A percentile compares a stretch with the other conserved stretches of the same genome.
Conservation (phyloP, 371 early-diverging fungal genomes). For the Mucor sp. region DNA sequence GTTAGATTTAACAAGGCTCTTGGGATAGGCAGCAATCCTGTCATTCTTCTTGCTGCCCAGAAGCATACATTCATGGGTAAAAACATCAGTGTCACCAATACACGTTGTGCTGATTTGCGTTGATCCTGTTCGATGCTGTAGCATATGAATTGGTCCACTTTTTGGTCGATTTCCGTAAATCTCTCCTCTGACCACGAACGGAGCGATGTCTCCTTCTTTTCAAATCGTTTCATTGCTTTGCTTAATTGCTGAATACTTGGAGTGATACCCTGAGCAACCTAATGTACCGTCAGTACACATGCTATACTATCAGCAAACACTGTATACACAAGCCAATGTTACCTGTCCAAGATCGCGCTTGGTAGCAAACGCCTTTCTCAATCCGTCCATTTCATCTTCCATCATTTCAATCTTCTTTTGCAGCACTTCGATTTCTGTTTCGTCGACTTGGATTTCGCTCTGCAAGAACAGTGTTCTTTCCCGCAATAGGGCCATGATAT, state of each 20-base stretch:
- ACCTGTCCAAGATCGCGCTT: conserved; percentile 65
- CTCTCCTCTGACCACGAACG: conserved; percentile 61
- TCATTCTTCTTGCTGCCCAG: conserved; percentile 42
- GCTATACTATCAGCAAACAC: neutral
- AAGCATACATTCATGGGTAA: conserved; percentile 46
- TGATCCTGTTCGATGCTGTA: conserved; percentile 62
- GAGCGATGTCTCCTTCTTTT: conserved; percentile 57
- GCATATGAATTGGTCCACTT: conserved; percentile 57
- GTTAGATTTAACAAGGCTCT: conserved; percentile 20
- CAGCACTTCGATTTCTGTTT: conserved; percentile 48
- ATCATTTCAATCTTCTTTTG: conserved; percentile 47
- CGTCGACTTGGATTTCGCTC: conserved; percentile 47
- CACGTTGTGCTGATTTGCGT: conserved; percentile 29
- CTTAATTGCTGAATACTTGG: conserved; percentile 53
- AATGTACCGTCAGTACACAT: neutral
- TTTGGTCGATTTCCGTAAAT: conserved; percentile 55
- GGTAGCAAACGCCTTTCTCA: conserved; percentile 65
- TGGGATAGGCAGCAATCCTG: conserved; percentile 23
- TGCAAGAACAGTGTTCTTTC: conserved; percentile 59
- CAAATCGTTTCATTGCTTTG: conserved; percentile 60
- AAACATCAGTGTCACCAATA: conserved; percentile 38
- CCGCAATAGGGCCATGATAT: conserved; percentile 49
- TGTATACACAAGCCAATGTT: conserved; percentile 10
- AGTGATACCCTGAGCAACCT: conserved; percentile 39
- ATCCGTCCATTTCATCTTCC: conserved; percentile 56